Conservation (phyloP, 352 stramenopile genomes). For the Phytophthora brassicae region DNA sequence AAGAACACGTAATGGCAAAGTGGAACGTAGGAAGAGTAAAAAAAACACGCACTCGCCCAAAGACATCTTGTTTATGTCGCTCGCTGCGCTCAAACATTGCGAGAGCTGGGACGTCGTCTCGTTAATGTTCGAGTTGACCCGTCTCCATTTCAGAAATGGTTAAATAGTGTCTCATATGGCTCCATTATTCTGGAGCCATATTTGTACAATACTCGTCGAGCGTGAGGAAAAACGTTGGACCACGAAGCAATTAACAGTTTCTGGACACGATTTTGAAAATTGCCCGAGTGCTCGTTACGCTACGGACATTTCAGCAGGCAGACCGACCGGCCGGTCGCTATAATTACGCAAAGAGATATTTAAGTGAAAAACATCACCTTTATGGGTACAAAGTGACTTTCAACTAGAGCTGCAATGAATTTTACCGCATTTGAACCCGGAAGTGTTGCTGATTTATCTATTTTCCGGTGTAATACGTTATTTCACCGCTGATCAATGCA, state of each 20-base stretch:
- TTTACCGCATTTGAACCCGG: not conserved
- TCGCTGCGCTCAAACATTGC: slow-evolving; percentile 4
- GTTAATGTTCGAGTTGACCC: not conserved
- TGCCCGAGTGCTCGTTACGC: not conserved
- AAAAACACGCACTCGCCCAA: not conserved
- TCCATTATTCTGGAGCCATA: not conserved
- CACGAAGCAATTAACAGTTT: not conserved
- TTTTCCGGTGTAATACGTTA: not conserved
- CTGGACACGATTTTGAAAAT: not conserved
- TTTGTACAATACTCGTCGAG: not conserved
- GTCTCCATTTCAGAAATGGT: slow-evolving; percentile 9
- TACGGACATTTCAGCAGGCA: slow-evolving; percentile 3
- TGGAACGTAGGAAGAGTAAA: not conserved
- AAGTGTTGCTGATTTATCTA: not conserved
- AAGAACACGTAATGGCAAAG: not conserved
- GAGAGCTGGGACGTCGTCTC: not conserved
- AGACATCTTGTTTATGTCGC: slow-evolving; percentile 6
- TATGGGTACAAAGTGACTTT: slow-evolving; percentile 1
- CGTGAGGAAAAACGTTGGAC: not conserved
- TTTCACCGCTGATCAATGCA: not conserved
- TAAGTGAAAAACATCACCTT: not conserved
- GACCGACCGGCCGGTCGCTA: not conserved
- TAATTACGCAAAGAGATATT: not conserved
- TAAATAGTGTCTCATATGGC: not conserved
- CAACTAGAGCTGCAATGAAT: not conserved